Conservation (phyloP, 2,329 filamentous ascomycete genomes). For the Tolypocladium endophyticum region DNA sequence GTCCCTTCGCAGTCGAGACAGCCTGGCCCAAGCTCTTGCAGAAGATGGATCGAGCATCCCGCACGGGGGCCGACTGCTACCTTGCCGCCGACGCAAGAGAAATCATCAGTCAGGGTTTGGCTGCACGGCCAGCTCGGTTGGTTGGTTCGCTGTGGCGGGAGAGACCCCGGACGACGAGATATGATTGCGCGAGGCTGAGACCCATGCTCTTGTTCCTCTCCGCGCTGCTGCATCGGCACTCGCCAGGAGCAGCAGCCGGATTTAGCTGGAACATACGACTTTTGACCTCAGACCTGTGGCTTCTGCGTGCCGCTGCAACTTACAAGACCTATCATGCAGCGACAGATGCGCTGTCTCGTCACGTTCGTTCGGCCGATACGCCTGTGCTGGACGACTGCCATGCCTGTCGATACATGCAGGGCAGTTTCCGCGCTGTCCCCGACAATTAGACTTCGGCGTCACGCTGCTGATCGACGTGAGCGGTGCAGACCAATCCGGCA, state of each 20-base stretch:
- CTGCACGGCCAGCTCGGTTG: neutral
- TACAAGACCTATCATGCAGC: neutral
- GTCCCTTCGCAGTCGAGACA: neutral
- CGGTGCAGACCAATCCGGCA: neutral
- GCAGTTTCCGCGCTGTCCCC: neutral
- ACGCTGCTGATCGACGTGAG: neutral
- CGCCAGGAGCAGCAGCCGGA: neutral
- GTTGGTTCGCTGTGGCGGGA: neutral
- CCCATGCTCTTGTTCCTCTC: neutral
- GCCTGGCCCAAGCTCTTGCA: neutral
- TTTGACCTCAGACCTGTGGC: neutral
- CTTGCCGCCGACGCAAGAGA: neutral
- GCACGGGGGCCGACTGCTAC: neutral
- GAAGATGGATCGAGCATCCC: neutral
- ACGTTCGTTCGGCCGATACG: neutral
- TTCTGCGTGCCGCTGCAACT: neutral
- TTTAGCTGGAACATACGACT: neutral
- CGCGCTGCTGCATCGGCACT: neutral
- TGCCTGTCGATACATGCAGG: neutral
- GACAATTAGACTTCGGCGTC: neutral
- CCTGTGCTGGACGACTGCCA: neutral
- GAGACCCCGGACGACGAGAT: neutral
- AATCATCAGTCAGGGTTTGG: neutral
- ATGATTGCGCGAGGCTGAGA: neutral
- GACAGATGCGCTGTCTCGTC: neutral